phyloP scores from a whole-genome alignment of 148 eudicot species.

The Rhododendron vialii region DNA sequence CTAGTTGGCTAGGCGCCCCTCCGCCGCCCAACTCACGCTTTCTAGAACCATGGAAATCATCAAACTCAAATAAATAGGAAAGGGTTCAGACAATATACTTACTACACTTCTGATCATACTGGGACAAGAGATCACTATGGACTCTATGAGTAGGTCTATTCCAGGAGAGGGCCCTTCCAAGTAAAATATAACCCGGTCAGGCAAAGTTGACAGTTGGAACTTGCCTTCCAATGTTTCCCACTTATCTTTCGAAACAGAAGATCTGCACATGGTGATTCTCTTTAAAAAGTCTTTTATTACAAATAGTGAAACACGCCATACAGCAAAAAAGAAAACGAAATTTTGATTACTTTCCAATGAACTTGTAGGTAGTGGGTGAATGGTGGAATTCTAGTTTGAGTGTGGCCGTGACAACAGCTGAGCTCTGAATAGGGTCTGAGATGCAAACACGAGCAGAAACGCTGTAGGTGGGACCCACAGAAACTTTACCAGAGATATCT shows the following conservation, averaged over 20 bases:
- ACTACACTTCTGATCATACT: constrained; percentile 22
- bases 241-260: constrained; percentile 35
- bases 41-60: background rate
- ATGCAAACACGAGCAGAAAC: constrained; percentile 62
- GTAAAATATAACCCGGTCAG: constrained; percentile 51
- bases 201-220: constrained; percentile 46
- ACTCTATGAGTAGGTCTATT: constrained; percentile 58
- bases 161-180: constrained; percentile 86
- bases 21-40: background rate
- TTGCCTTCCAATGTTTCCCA: constrained; percentile 72
- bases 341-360: constrained; percentile 47
- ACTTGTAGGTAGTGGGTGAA: constrained; percentile 39
- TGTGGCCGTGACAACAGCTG: constrained; percentile 52
- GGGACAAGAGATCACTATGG: constrained; percentile 45
- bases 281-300: background rate
- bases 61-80: background rate
- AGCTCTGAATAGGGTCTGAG: constrained; percentile 42
- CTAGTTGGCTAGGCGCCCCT: too few species aligned
- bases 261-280: constrained; percentile 27
- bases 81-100: constrained; percentile 3
- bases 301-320: background rate
- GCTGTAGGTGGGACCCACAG: constrained; percentile 41
- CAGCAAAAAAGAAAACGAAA: constrained; percentile 1
- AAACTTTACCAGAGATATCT: constrained; percentile 62
- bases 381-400: constrained; percentile 46